Evolutionary conservation across 768 basidiomycete genomes (phyloP), one percentile per base, ranked within the genome.

Genomic region (Suillus hirtellus): DNA sequence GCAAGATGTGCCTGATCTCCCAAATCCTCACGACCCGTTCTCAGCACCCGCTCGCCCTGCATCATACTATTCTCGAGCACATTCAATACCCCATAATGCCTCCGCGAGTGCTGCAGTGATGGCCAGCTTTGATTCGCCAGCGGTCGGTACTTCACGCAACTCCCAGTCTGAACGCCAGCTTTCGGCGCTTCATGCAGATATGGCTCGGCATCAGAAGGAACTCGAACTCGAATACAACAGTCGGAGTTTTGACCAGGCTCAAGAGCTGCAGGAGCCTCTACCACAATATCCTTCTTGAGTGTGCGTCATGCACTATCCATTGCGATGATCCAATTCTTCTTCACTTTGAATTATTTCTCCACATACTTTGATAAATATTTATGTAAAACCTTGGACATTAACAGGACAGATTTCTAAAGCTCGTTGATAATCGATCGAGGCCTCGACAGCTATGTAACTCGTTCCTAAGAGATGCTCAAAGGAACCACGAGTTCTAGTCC

Each of bases 121-220:
- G 27, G n/a, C 27, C 37, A 86, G 76, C 70, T 96, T 95, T 73
- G 95, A 93, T 0, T 93, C 93, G 3, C 95, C 95, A 69, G 96
- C 94, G 3, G 87, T 88, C 2, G 95, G 80, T 2, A 93, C 63
- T 9, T 68, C 74, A n/a, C 82, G 64, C 37, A 35, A 27, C 21
- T 42, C 27, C 5, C 56, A 42, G 24, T 24, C 56, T 42, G 40
- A 61, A 31, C 24, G 31, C 31, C 40, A n/a, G 17, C 47, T 63
- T 21, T 65, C 64, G 38, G 50, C 40, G 21, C 64, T 65, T 64
- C 50, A 65, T 34, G 27, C 15, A 31, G 62, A 65, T 52, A 37
- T 65, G 55, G 21, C 35, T 59, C 63, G 47, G 15, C 42, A 65
- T 46, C 64, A 65, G 56, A 65, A 65, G 42, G 55, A 65, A n/a